Base-by-base conservation (phyloP, 2,329 filamentous ascomycete species). In the Hymenoscyphus fraxineus region DNA sequence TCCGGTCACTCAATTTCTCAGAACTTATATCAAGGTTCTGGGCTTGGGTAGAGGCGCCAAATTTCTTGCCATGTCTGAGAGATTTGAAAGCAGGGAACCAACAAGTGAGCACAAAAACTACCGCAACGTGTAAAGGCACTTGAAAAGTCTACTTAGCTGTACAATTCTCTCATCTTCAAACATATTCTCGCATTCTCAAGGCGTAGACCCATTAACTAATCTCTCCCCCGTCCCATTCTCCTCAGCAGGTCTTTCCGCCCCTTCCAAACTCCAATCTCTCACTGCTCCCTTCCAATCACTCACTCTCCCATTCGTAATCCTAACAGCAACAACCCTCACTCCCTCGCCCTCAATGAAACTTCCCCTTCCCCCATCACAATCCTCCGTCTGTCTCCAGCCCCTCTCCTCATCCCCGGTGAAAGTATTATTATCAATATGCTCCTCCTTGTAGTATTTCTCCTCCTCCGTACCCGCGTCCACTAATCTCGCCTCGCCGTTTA, bases 241-340 rank as follows among this genome's bases (percentile, higher is more conserved):
- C 47, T 59, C 47, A 4, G 19, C 2, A 57, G 35, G 6, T 10
- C 32, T 57, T 31, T 40, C 32, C 3, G 35, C 62, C 22, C 58
- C 63, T 16, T 40, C 51, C 66, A 76, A 68, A 62, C 66, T 74
- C 86, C 87, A 98, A 75, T 98, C 94, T 72, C 90, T 86, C 4
- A 98, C 92, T 15, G 88, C 86, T n/a, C 95, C 94, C 80, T 97
- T 97, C 90, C 91, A 97, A 76, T 97, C 95, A 69, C 91, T 93
- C 72, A 96, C 96, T 73, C 93, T 85, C 59, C 95, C 93, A 75
- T 93, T 91, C 72, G 84, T 85, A 71, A 98, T 92, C 71, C 84
- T 86, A 7, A 98, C 95, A 6, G 94, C 85, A 40, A 98, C 92
- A 6, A 97, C 93, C 59, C 90, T 84, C 1, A 96, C 93, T 75